Conservation (phyloP, 2,329 filamentous ascomycete species). For the Penicillium sumatraense region DNA sequence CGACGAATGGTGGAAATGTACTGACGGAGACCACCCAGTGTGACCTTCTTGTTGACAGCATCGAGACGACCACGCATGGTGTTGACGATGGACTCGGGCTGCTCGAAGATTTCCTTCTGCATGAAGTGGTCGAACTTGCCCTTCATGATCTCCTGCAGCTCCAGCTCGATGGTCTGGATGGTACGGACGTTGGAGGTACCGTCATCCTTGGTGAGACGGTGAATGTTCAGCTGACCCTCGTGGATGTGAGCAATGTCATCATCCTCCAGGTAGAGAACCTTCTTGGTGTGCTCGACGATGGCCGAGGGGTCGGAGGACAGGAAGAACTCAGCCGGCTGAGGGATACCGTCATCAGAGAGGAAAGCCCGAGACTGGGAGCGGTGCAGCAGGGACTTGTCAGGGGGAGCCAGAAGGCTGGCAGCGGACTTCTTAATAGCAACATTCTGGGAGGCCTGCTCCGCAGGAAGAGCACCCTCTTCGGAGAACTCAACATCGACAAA, state of each 20-base stretch:
- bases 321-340: constrained; percentile 99
- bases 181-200: constrained; percentile 95
- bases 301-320: constrained; percentile 97
- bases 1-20: constrained; percentile 97
- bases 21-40: constrained; percentile 90
- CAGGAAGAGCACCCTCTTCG: constrained; percentile 84
- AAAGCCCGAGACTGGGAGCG: constrained; percentile 98
- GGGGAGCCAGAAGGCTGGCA: constrained; percentile 75
- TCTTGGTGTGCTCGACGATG: constrained; percentile 99
- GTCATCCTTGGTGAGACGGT: constrained; percentile 95
- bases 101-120: constrained; percentile 99
- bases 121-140: constrained; percentile 99
- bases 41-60: constrained; percentile 89
- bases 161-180: constrained; percentile 97
- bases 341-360: constrained; percentile 96
- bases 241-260: constrained; percentile 99
- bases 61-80: constrained; percentile 99
- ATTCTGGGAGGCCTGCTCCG: constrained; percentile 94
- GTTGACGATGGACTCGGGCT: constrained; percentile 98
- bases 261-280: constrained; percentile 99
- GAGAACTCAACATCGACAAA: constrained; percentile 99
- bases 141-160: constrained; percentile 99
- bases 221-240: constrained; percentile 98
- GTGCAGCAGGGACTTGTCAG: constrained; percentile 97
- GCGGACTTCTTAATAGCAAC: constrained; percentile 91